Base-by-base conservation (phyloP, 129 eudicot species). In the Scalesia atractyloides region DNA sequence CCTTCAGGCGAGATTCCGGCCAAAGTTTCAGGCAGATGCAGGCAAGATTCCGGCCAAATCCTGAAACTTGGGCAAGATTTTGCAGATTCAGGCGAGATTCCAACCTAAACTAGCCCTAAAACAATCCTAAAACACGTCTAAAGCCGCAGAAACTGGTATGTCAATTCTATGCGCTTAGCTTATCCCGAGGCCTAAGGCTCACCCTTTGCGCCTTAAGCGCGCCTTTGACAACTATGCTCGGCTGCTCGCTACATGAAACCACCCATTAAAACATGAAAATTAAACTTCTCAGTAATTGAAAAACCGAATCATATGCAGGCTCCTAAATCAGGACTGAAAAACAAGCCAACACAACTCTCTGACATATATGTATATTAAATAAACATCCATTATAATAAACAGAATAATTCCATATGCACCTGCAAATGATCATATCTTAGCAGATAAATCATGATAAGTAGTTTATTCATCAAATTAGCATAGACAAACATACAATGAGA, bases 311-410 rank as follows among this genome's bases (percentile, higher is more conserved):
- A 60, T 33, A 26, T 60, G 19, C 44, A 14, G 66, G 30, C 9
- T 26, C 66, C 20, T 30, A 60, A 60, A 30, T 26, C 44, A 60
- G 17, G 43, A 14, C 44, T 48, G 16, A 20, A 52, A 74, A 36
- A 44, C 52, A 59, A 60, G 30, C 19, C 7, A 30, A 60, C 20
- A 37, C 30, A 5, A 58, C 68, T 59, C 30, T 54, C 30, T 72
- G 46, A 18, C 18, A 19, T 43, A 57, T 16, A 33, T 73, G 14
- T 60, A 60, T 46, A 33, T 26, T 60, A 49, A 59, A 72, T 3
- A 61, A 61, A 17, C 68, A 47, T 73, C 68, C 50, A 30, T 34
- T 46, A 16, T n/a, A 59, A 37, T 43, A 33, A 73, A 52, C 15
- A 59, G 7, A 59, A 73, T 47, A 72, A 43, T 26, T 20, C 48